Percentiles rank a stretch among this genome's conserved stretches.
These are phyloP conservation scores for Leccinum variicolor DNA, from an alignment of 768 basidiomycete genomes.

Conservation along the genomic window DNA sequence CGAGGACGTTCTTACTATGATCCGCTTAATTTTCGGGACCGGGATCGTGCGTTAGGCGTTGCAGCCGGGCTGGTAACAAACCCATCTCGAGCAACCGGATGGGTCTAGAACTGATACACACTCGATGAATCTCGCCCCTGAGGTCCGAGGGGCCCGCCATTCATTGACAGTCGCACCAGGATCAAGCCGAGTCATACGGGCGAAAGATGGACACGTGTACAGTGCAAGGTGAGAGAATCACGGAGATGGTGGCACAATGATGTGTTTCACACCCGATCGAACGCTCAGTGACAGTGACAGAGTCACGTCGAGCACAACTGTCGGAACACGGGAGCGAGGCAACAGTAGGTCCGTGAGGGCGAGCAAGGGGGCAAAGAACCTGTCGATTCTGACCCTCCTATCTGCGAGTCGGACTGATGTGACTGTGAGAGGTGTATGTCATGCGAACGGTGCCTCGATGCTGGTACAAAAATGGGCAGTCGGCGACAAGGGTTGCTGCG, in stretches of 20 bases:
- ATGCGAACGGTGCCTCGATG: neutral
- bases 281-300: neutral
- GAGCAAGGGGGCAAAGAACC: neutral
- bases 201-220: conserved; percentile 1
- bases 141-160: neutral
- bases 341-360: neutral
- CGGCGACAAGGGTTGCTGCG: conserved; percentile 1
- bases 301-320: neutral
- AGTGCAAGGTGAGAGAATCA: neutral
- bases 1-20: neutral
- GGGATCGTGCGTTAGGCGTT: neutral
- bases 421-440: neutral
- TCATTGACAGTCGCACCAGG: neutral
- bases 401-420: neutral
- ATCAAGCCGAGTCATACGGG: neutral
- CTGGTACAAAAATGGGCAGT: neutral
- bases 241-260: neutral
- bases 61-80: neutral
- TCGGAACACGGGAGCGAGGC: neutral
- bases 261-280: neutral
- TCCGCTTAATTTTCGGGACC: neutral
- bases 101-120: neutral
- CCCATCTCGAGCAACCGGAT: neutral
- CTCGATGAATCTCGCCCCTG: neutral
- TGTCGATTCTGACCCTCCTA: neutral